These are phyloP conservation scores for Collybia nuda DNA, from an alignment of 768 basidiomycete species.

Conservation along the genomic window DNA sequence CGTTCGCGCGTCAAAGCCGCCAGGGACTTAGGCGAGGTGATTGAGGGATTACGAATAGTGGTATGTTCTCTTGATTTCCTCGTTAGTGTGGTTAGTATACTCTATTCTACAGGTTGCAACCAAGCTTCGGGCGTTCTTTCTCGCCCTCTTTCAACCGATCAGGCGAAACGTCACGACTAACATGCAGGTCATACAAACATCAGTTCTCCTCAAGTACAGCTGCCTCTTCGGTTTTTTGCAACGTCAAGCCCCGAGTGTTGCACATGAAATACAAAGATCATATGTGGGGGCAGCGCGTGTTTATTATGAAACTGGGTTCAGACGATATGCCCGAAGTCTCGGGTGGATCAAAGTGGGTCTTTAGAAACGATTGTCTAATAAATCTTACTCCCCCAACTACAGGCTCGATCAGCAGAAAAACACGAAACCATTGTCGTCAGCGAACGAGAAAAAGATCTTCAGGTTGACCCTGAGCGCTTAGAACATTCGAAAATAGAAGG, in stretches of 20 bases:
- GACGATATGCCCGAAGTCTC: constrained; percentile 84
- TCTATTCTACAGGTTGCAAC: constrained; percentile 67
- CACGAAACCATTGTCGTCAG: constrained; percentile 58
- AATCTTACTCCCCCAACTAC: neutral
- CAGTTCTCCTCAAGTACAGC: constrained; percentile 80
- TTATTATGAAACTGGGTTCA: constrained; percentile 95
- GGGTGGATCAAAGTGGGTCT: constrained; percentile 68
- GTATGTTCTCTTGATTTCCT: constrained; percentile 42
- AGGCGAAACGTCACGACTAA: constrained; percentile 84
- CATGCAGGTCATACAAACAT: constrained; percentile 89
- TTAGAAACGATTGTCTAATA: neutral
- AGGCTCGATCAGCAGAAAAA: constrained; percentile 73
- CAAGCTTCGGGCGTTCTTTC: constrained; percentile 85
- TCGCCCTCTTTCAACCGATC: constrained; percentile 81
- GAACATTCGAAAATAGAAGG: constrained; percentile 75
- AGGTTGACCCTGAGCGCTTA: constrained; percentile 57
- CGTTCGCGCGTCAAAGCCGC: constrained; percentile 87
- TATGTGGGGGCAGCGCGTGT: constrained; percentile 82
- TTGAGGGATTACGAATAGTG: constrained; percentile 86
- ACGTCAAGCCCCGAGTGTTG: constrained; percentile 77
- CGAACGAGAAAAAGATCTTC: constrained; percentile 39
- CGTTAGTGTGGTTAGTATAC: neutral
- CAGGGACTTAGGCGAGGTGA: constrained; percentile 76
- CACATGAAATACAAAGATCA: constrained; percentile 83
- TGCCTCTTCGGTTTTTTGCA: constrained; percentile 83